Base-by-base conservation (phyloP, 2,329 filamentous ascomycete species). In the Venturia pyrina region DNA sequence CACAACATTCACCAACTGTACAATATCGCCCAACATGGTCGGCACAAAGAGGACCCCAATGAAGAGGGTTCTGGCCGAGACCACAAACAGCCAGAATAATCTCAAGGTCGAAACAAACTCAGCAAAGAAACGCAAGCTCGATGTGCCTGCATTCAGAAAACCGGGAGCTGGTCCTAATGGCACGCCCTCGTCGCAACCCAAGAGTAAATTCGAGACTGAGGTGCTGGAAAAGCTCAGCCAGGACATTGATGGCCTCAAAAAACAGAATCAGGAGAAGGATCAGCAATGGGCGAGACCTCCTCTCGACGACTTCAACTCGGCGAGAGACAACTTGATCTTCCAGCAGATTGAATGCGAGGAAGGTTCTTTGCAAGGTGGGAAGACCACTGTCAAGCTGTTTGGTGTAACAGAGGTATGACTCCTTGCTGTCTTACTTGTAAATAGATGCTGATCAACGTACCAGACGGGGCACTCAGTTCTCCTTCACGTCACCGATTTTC, bases 311-410 rank as follows among this genome's bases (percentile, higher is more conserved):
- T 89, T 89, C 72, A 80, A 88, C 67, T 82, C 87, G 10, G 74
- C 83, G 64, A 85, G 78, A 44, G 86, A 95, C 69, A 87, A 79
- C 69, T 81, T 99, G n/a, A 87, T 85, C 69, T 98, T 99, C 73
- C 95, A 99, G 78, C 89, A 96, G 73, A 99, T 99, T 70, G 96
- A 99, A 73, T 89, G 87, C 0, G 93, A 98, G 74, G 93, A 99
- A 75, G 93, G 95, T 24, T 89, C 87, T 3, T 76, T 97, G 1
- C 80, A 88, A 74, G 90, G 90, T 62, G 91, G 90, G 24, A 87
- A 82, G 73, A 82, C 90, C 0, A 88, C 91, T 0, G 85, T 99
- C 66, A 96, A 95, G 80, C 83, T 99, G 24, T 99, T 98, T 77
- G 95, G 95, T 71, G 92, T 98, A 4, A 96, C 91, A 43, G 87